Base-by-base conservation (phyloP, 495 filamentous ascomycete species). In the Echria macrotheca region DNA sequence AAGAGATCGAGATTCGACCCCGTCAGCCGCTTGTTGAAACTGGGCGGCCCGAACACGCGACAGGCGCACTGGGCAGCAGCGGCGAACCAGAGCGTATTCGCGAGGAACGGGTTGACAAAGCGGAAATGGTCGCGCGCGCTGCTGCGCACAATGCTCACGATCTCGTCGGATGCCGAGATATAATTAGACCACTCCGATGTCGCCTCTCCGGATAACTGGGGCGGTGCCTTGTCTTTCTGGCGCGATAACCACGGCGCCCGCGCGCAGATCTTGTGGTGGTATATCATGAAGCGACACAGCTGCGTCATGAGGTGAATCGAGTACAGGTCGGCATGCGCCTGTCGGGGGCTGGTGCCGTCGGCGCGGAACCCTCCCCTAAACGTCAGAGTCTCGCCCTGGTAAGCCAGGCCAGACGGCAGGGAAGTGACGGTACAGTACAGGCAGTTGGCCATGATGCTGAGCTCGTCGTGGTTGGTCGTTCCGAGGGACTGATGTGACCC, bases 21-120 rank as follows among this genome's bases (percentile, higher is more conserved):
- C 3, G 29, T 39, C 19, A 52, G 39, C n/a, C 45, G 29, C 44
- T 41, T 44, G 33, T 46, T 53, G 45, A 52, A 41, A 0, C 44
- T 45, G 4, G 49, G 1, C 2, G 54, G 54, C 1, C 54, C 49
- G 39, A 53, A 52, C 5, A 57, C 54, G 12, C 53, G 52, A 17
- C 47, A 48, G 0, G 62, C 50, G 10, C 60, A 36, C 45, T 66
- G 63, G 11, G 55, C 55, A 4, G 63, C 55, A 0, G 63, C 48
- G 8, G 60, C 57, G 25, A 66, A 55, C 63, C 63, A 66, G 0
- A 66, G 46, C n/a, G 58, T 64, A 45, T 56, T 66, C 11, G 50
- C 42, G 5, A 66, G 50, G 35, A 63, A 66, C 14, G 60, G 60
- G 42, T 61, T 64, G 35, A 66, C 56, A 32, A 52, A 58, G n/a